phyloP scores from a whole-genome alignment of 2,329 filamentous ascomycete genomes.

The Trichocomaceae sp. region DNA sequence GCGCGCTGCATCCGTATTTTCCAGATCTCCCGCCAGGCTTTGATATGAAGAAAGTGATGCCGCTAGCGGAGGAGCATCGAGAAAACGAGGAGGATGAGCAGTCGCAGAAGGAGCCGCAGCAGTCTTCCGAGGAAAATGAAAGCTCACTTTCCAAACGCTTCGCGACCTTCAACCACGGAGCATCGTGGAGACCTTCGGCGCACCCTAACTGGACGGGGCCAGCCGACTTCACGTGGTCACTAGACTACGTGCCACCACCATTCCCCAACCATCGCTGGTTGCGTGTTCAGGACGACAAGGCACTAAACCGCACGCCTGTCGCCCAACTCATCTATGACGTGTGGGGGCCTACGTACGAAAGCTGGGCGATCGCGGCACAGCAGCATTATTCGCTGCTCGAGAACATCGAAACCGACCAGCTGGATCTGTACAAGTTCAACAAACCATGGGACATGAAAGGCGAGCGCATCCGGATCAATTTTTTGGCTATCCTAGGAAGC shows the following conservation, averaged over 20 bases:
- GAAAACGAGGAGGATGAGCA: too few relatives aligned
- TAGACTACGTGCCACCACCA: not conserved
- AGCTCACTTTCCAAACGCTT: not conserved
- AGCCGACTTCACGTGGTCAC: not conserved
- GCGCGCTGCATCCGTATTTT: conserved; percentile 1
- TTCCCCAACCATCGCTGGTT: conserved; percentile 2
- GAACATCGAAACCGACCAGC: conserved; percentile 1
- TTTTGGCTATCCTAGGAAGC: not conserved
- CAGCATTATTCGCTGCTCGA: conserved; percentile 7
- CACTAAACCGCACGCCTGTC: not conserved
- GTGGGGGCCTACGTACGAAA: not conserved
- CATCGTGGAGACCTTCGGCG: not conserved
- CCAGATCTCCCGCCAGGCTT: not conserved
- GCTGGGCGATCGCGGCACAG: not conserved
- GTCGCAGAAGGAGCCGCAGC: not conserved
- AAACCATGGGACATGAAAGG: not conserved
- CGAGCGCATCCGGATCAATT: not conserved
- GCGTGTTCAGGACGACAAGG: not conserved
- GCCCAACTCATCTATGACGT: not conserved
- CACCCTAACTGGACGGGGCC: conserved; percentile 1
- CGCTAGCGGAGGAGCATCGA: not conserved
- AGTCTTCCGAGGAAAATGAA: not conserved
- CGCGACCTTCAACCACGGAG: not conserved
- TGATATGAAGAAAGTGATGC: not conserved
- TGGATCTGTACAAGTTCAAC: conserved; percentile 7